Conservation (phyloP, 129 eudicot species). For the Lactuca sativa region DNA sequence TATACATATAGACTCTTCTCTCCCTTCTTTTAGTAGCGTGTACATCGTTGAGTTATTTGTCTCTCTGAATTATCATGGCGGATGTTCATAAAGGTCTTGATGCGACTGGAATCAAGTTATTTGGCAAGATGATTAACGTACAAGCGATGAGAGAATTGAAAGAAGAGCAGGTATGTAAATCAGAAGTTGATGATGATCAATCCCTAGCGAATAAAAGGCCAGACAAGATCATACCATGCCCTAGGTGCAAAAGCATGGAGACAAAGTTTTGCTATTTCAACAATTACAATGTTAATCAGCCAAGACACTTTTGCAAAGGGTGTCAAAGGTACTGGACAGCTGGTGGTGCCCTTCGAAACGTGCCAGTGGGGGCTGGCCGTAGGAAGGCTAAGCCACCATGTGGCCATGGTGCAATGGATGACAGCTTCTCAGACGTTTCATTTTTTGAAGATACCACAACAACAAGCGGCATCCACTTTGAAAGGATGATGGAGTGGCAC, state of each 20-base stretch:
- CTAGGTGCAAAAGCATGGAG: constrained; percentile 87
- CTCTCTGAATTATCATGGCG: constrained; percentile 29
- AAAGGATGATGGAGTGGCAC: constrained; percentile 60
- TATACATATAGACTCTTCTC: constrained; percentile 9
- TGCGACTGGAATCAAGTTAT: constrained; percentile 55
- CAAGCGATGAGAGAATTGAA: constrained; percentile 38
- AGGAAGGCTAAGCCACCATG: constrained; percentile 58
- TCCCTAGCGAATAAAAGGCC: constrained; percentile 52
- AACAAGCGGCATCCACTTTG: constrained; percentile 43
- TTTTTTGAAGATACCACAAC: constrained; percentile 36
- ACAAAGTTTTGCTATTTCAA: constrained; percentile 84
- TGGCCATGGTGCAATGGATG: constrained; percentile 35
- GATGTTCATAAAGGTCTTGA: constrained; percentile 40
- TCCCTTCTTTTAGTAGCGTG: neutral
- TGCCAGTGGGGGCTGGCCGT: constrained; percentile 83
- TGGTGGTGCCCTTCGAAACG: constrained; percentile 83
- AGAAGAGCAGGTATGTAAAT: constrained; percentile 29
- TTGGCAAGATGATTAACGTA: constrained; percentile 59
- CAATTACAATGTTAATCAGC: constrained; percentile 84
- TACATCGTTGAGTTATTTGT: neutral
- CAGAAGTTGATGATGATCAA: constrained; percentile 16
- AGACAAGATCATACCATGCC: constrained; percentile 81
- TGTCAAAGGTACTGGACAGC: constrained; percentile 92
- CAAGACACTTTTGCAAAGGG: constrained; percentile 81
- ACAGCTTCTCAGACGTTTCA: constrained; percentile 41